Evolutionary conservation across 306 rosid genomes (phyloP), one percentile per base, ranked within the genome.

Genomic region (Vigna radiata): DNA sequence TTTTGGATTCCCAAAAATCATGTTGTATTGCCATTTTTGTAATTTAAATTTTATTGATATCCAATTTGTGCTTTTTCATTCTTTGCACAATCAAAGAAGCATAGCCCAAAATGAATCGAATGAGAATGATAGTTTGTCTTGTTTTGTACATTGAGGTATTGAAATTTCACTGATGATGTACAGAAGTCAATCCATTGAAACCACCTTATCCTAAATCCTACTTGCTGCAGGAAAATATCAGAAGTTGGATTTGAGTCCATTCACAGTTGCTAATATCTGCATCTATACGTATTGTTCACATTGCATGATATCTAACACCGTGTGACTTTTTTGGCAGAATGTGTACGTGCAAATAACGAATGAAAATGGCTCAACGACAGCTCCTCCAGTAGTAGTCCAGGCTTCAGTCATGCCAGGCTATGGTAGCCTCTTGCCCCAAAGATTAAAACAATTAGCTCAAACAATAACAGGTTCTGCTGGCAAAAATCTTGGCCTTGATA

Each of bases 401-500:
- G 97, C 91, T 65, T 87, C 96, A 3, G 83, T 95, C 44, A 29
- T 83, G 76, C 83, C 90, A 27, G 85, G 65, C 55, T 69, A 59
- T 53, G 95, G 93, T 80, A 80, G 68, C 46, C 87, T 90, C 63
- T 59, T 70, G 73, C 90, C 92, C 14, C 90, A 80, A 86, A 88
- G 98, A 77, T 79, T 89, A 76, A 88, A 83, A 41, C 92, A 95
- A 83, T 83, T 95, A 88, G 97, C 91, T 69, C 75, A 85, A 76
- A 83, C 85, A 72, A 83, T 95, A 67, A 49, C 41, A 6, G 85
- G 79, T 39, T 89, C 90, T 75, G 82, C 82, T 8, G 80, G 70
- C 54, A 80, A 74, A 90, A 92, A 92, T 85, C 97, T 95, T 17
- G 92, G 98, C 72, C 98, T 89, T 29, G 77, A 91, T 86, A 82